Evolutionary conservation across 2,329 filamentous ascomycete genomes (phyloP).

Genomic region (Fonsecaea monophora): DNA sequence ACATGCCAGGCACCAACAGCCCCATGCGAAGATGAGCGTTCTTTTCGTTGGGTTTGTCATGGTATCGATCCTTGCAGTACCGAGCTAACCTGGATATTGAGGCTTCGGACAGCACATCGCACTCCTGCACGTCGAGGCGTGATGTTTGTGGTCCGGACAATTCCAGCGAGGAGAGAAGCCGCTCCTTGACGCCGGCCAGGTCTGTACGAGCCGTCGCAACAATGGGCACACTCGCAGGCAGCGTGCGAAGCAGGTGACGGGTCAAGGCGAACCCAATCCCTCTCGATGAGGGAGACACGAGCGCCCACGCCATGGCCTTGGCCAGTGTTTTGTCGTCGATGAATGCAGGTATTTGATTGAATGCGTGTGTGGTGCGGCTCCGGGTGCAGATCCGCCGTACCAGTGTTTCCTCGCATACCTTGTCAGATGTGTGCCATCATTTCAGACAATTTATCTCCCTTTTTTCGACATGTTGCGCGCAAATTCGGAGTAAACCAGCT

Average conservation of each 20-base stretch:
- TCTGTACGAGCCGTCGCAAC: conserved; percentile 65
- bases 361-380: neutral
- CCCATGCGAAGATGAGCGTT: conserved; percentile 68
- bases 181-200: conserved; percentile 49
- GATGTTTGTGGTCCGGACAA: conserved; percentile 26
- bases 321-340: neutral
- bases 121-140: conserved; percentile 51
- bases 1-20: conserved; percentile 73
- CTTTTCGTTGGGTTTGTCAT: conserved; percentile 44
- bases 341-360: neutral
- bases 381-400: no score
- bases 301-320: conserved; percentile 40
- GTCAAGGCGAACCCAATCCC: conserved; percentile 69
- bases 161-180: conserved; percentile 53
- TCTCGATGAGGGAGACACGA: conserved; percentile 64
- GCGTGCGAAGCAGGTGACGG: conserved; percentile 63
- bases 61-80: conserved; percentile 60
- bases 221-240: conserved; percentile 59
- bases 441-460: no score
- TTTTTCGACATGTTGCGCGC: no score
- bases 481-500: no score
- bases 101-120: conserved; percentile 55
- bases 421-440: no score
- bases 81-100: conserved; percentile 66
- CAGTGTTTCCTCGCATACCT: neutral